Base-by-base conservation (phyloP, 805 yeast species). In the Brettanomyces anomalus region DNA sequence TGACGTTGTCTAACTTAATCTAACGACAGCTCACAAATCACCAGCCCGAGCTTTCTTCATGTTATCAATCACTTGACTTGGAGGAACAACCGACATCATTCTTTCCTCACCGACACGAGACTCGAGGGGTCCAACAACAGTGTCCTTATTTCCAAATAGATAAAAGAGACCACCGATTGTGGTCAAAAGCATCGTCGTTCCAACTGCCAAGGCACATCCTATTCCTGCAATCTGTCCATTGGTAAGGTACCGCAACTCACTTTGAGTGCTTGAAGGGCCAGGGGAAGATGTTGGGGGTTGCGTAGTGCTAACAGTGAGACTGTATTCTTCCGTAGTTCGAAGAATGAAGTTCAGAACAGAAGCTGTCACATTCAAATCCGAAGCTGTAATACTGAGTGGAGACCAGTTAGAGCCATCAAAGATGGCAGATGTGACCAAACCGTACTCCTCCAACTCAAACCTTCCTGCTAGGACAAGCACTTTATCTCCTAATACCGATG, bases 161-260 rank as follows among this genome's bases (percentile, higher is more conserved):
- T 52, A 38, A 54, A 50, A 5, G 58, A 67, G 21, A 65, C 59
- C 43, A 71, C 83, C 43, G 64, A 52, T 16, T 58, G 58, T 38
- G 7, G 70, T 60, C 21, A 75, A 44, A 8, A 72, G 43, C 28
- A 64, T 49, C 49, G 70, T 62, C 14, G 77, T 62, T 1, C 71
- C 85, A 28, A 84, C 50, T 0, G 90, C 77, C 43, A 80, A 65
- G 0, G 88, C 93, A 35, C 81, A 67, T 0, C 84, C 77, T 36
- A 83, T 73, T 24, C 85, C 71, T 3, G 81, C 87, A 24, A 83
- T 79, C 51, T 72, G 80, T 0, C 93, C 89, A 17, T 75, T 57
- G 11, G 68, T 60, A 60, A 71, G 64, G 43, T 55, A 49, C 11
- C 40, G 28, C 6, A 33, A 15, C 15, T 43, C 45, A 14, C 34